These are phyloP conservation scores for Coniochaeta prunicola DNA, from an alignment of 2,329 filamentous ascomycete genomes.

Conservation along the genomic window DNA sequence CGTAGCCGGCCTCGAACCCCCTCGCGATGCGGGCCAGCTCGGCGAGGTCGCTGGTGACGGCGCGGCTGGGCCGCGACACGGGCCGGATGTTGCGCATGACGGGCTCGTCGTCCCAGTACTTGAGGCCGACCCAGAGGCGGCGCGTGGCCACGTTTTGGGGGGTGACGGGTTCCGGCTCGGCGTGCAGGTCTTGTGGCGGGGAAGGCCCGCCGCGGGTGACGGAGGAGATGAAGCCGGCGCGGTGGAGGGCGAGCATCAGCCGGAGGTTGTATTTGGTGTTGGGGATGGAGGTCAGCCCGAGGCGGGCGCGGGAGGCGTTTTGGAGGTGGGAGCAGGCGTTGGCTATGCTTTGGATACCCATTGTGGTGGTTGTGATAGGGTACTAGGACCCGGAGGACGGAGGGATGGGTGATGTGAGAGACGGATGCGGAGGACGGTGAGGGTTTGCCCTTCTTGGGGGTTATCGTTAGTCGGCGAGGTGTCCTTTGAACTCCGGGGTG, in stretches of 20 bases:
- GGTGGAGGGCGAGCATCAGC: conserved; percentile 70
- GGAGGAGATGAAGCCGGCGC: conserved; percentile 72
- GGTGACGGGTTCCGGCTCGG: conserved; percentile 52
- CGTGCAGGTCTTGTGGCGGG: conserved; percentile 27
- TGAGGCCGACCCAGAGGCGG: conserved; percentile 81
- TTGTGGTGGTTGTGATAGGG: conserved; percentile 11
- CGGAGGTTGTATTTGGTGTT: conserved; percentile 74
- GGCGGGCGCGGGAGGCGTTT: conserved; percentile 77
- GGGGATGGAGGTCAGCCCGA: conserved; percentile 77
- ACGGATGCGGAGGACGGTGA: too few relatives aligned
- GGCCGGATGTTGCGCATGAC: conserved; percentile 62
- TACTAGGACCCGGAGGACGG: neutral
- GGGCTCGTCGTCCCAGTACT: conserved; percentile 80
- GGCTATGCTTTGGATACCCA: conserved; percentile 60
- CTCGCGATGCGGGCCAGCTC: conserved; percentile 60
- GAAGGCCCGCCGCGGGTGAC: conserved; percentile 64
- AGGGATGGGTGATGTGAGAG: neutral
- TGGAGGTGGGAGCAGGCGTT: conserved; percentile 86
- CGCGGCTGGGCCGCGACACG: conserved; percentile 67
- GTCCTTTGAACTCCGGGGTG: neutral
- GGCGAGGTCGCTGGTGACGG: conserved; percentile 57
- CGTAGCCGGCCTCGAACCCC: conserved; percentile 61
- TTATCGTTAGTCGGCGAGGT: neutral
- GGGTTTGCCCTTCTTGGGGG: neutral
- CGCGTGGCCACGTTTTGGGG: conserved; percentile 64